Evolutionary conservation across 345 rosid species (phyloP).

Genomic region (Moricandia moricandioides): DNA sequence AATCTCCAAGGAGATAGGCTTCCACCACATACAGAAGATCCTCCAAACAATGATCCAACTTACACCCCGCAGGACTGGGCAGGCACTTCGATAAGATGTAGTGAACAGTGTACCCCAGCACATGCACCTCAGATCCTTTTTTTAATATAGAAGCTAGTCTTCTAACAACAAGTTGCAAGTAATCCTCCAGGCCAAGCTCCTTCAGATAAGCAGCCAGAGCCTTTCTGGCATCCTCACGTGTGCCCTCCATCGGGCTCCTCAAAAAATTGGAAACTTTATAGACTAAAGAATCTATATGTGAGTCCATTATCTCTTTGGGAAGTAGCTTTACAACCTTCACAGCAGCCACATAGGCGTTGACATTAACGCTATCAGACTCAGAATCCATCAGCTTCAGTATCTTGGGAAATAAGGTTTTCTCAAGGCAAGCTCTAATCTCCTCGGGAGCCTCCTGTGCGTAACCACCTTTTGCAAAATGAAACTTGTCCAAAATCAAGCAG

Average conservation of each 20-base stretch:
- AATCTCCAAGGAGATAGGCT: constrained; percentile 71
- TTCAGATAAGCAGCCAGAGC: constrained; percentile 80
- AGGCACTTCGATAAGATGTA: constrained; percentile 55
- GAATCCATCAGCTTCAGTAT: constrained; percentile 54
- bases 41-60: constrained; percentile 69
- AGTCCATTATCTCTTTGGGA: constrained; percentile 63
- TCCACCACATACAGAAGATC: constrained; percentile 65
- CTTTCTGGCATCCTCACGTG: constrained; percentile 68
- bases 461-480: constrained; percentile 51
- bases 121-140: constrained; percentile 75
- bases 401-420: constrained; percentile 62
- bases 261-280: constrained; percentile 57
- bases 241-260: constrained; percentile 51
- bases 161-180: constrained; percentile 54
- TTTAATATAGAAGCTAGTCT: constrained; percentile 49
- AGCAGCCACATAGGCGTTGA: constrained; percentile 53
- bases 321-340: constrained; percentile 81
- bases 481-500: constrained; percentile 62
- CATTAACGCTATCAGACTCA: constrained; percentile 57
- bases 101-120: constrained; percentile 65
- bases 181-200: constrained; percentile 70
- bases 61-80: constrained; percentile 38
- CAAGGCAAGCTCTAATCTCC: constrained; percentile 52
- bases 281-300: constrained; percentile 63
- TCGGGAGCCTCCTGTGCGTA: constrained; percentile 32